Percentiles rank a stretch among this genome's conserved stretches.
Conservation (phyloP, 768 basidiomycete species). For the Hemileccinum rubropunctum region DNA sequence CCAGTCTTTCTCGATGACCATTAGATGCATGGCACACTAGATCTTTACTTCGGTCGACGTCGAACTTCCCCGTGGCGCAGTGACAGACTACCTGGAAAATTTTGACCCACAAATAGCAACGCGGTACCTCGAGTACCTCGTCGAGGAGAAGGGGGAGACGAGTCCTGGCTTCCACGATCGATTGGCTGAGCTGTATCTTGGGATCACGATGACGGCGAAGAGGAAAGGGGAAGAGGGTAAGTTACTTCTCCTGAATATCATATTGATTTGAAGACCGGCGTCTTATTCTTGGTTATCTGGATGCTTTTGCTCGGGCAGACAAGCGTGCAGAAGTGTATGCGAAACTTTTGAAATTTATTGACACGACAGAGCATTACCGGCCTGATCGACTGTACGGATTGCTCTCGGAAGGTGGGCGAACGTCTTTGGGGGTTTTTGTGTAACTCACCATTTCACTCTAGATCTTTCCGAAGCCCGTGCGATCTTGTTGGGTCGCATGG, state of each 20-base stretch:
- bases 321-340: conserved; percentile 49
- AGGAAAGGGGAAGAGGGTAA: conserved; percentile 57
- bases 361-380: conserved; percentile 63
- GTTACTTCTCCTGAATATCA: conserved; percentile 10
- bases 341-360: conserved; percentile 79
- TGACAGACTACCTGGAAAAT: conserved; percentile 75
- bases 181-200: conserved; percentile 82
- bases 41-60: conserved; percentile 96
- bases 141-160: conserved; percentile 69
- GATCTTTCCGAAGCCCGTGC: conserved; percentile 92
- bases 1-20: not conserved
- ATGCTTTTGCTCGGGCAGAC: conserved; percentile 33
- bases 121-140: conserved; percentile 83
- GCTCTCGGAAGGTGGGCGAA: conserved; percentile 72
- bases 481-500: conserved; percentile 83
- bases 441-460: conserved; percentile 27
- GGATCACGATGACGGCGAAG: conserved; percentile 58
- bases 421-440: not conserved
- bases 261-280: not conserved
- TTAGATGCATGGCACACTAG: conserved; percentile 35
- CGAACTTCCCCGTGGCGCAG: conserved; percentile 75
- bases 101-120: conserved; percentile 68
- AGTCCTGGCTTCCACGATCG: conserved; percentile 79
- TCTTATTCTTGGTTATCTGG: not conserved
- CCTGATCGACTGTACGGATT: conserved; percentile 77